Base-by-base conservation (phyloP, 306 rosid species). In the Vigna nakashimae region DNA sequence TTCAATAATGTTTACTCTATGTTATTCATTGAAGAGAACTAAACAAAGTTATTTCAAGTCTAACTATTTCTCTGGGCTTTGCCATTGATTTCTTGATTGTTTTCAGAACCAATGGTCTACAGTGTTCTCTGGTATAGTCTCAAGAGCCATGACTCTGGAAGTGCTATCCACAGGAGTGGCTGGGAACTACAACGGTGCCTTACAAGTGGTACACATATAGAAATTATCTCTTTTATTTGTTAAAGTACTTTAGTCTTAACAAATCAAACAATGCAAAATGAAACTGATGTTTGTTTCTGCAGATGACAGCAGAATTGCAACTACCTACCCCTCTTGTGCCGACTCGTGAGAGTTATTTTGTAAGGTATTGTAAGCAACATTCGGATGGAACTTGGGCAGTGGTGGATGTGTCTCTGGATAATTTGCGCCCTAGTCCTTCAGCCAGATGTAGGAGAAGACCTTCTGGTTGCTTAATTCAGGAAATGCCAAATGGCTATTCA, bases 231-330 rank as follows among this genome's bases (percentile, higher is more conserved):
- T 24, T 6, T 28, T 2, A 10, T 26, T 12, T 3, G 2, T 17
- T 28, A 48, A 74, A 62, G 22, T 48, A 13, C 42, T 50, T 24
- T 24, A 56, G 1, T 52, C 34, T 34, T 32, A 53, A 34, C 36
- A 48, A 11, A 26, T 26, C 7, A 66, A 66, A 5, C 6, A 49
- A 32, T 36, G 7, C 38, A 58, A 58, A 26, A 55, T 15, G 4
- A n/a, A 53, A 2, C 3, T 30, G 7, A 53, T 63, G 24, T 74
- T 78, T 79, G 68, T 13, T 83, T 71, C 1, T 56, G 75, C 30
- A 96, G 99, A 96, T 96, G 96, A 91, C 97, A 18, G 89, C 98
- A 43, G 99, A 96, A 65, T 82, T 96, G 24, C 99, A 96, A 87
- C 92, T 96, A 49, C 98, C 98, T 3, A 88, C 99, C 7, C 99